These are phyloP conservation scores for Colletotrichum tropicale DNA, from an alignment of 2,329 filamentous ascomycete genomes.

Conservation along the genomic window DNA sequence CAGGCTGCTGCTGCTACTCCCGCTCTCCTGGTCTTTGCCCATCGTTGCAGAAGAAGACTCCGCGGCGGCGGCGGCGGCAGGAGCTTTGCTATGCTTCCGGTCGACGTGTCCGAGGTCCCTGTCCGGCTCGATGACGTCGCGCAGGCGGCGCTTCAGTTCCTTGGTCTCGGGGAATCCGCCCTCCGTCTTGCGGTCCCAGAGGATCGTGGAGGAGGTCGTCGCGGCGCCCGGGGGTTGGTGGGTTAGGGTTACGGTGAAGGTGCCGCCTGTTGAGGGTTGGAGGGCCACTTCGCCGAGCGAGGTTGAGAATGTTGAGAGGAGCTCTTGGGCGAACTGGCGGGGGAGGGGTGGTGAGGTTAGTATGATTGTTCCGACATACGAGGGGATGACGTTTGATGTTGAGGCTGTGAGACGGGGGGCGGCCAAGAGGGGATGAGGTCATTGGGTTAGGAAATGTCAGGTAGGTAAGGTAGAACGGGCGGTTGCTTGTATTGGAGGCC, in stretches of 20 bases:
- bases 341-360: neutral
- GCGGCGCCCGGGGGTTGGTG: conserved; percentile 20
- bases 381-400: neutral
- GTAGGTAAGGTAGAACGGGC: neutral
- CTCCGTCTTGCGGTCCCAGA: conserved; percentile 90
- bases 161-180: conserved; percentile 95
- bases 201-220: conserved; percentile 52
- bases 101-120: conserved; percentile 85
- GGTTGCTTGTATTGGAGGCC: neutral
- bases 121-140: conserved; percentile 81
- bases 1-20: neutral
- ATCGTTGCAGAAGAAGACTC: neutral
- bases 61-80: neutral
- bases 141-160: conserved; percentile 82
- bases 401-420: neutral
- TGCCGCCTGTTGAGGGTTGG: conserved; percentile 82
- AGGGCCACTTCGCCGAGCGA: conserved; percentile 86
- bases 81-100: conserved; percentile 42
- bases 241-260: conserved; percentile 76
- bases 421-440: conserved; percentile 1
- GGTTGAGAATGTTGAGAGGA: conserved; percentile 89
- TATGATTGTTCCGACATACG: neutral
- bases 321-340: conserved; percentile 85
- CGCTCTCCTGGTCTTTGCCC: neutral
- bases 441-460: neutral